phyloP scores from a whole-genome alignment of 225 moss, liverwort and hornwort species.

The Anthoceros angustus region DNA sequence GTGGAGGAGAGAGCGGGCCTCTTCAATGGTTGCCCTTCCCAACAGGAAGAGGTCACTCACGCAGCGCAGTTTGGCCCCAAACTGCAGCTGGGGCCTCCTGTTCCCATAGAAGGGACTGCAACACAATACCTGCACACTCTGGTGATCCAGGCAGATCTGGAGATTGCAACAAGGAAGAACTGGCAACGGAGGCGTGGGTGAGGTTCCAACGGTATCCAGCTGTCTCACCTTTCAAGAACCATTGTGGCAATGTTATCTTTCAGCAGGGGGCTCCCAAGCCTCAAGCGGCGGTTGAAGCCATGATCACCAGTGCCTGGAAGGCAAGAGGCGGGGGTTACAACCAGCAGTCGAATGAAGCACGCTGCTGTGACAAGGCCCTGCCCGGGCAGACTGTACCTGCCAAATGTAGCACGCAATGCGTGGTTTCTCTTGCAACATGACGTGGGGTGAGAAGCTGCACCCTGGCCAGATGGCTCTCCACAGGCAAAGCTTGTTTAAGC shows the following conservation, averaged over 20 bases:
- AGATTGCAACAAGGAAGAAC: not conserved
- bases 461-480: constrained; percentile 74
- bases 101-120: constrained; percentile 92
- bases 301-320: constrained; percentile 85
- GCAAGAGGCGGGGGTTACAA: not conserved
- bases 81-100: constrained; percentile 58
- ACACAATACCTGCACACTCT: not conserved
- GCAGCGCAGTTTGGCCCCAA: constrained; percentile 75
- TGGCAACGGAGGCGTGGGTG: not conserved
- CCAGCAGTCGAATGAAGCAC: not conserved
- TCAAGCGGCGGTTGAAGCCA: constrained; percentile 75
- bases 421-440: constrained; percentile 35
- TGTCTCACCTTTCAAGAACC: constrained; percentile 75
- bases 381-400: constrained; percentile 37
- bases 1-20: constrained; percentile 66
- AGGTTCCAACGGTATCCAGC: not conserved
- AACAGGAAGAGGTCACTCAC: constrained; percentile 82
- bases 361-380: not conserved
- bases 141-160: not conserved
- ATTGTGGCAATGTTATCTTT: constrained; percentile 82
- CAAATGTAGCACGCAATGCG: constrained; percentile 78
- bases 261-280: constrained; percentile 67
- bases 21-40: constrained; percentile 94
- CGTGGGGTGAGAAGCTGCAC: constrained; percentile 80
- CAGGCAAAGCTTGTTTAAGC: constrained; percentile 62